A percentile compares a stretch with the other conserved stretches of the same genome.
Evolutionary conservation across 176 grass and related monocot species (phyloP).

Genomic region (Echinochloa phyllopogon): DNA sequence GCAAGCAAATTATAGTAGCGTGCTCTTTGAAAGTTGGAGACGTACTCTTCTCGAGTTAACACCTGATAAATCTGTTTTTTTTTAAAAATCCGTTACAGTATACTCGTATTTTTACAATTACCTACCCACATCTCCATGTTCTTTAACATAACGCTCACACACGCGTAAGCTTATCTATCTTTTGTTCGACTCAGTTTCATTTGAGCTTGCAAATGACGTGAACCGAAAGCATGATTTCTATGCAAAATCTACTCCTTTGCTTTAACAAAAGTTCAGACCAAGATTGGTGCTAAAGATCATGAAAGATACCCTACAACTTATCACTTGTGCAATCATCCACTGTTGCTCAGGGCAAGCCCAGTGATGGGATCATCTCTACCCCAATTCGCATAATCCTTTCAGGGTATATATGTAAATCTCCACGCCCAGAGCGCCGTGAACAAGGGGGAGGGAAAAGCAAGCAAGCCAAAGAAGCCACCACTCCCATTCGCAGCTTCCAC

Average conservation of each 20-base stretch:
- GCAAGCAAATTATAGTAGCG: background rate
- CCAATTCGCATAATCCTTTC: background rate
- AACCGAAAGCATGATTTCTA: background rate
- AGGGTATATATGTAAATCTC: conserved; percentile 18
- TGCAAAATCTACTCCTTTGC: background rate
- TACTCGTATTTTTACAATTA: background rate
- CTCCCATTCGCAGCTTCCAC: background rate
- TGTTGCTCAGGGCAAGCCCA: background rate
- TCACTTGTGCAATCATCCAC: background rate
- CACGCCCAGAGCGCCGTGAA: background rate
- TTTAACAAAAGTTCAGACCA: background rate
- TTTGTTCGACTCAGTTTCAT: background rate
- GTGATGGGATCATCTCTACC: background rate
- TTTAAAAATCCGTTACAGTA: no score
- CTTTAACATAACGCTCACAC: background rate
- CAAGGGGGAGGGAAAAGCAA: background rate
- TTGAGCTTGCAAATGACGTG: background rate
- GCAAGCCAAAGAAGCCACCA: background rate
- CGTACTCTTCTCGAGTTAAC: background rate
- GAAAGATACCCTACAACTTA: background rate
- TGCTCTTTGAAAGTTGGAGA: background rate
- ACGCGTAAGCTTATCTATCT: background rate
- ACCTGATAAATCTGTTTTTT: background rate
- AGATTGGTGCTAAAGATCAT: background rate
- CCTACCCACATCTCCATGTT: background rate